A percentile compares a stretch with the other conserved stretches of the same genome.
phyloP scores from a whole-genome alignment of 2,329 filamentous ascomycete species.

The Botrytis squamosa region DNA sequence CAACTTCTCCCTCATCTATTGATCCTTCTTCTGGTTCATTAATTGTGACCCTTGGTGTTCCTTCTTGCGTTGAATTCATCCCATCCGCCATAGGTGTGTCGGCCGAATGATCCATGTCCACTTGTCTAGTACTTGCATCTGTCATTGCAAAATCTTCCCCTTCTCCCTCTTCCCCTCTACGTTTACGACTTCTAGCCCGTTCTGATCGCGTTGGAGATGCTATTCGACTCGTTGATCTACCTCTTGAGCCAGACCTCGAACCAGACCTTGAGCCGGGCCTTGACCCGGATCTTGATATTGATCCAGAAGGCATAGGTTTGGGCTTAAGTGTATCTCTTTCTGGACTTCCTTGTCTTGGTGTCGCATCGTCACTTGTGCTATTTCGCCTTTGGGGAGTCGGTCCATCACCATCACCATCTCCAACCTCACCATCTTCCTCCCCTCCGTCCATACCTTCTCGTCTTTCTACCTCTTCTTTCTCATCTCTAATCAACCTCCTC shows the following conservation, averaged over 20 bases:
- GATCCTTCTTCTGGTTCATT: slow-evolving; percentile 44
- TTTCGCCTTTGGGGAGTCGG: slow-evolving; percentile 51
- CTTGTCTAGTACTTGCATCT: slow-evolving; percentile 48
- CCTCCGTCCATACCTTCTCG: slow-evolving; percentile 71
- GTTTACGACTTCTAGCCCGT: slow-evolving; percentile 18
- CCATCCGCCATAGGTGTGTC: slow-evolving; percentile 36
- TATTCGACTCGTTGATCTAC: slow-evolving; percentile 44
- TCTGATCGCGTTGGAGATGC: slow-evolving; percentile 40
- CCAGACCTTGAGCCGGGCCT: slow-evolving; percentile 40
- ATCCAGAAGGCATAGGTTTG: slow-evolving; percentile 31
- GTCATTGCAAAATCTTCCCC: slow-evolving; percentile 60
- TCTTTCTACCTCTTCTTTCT: slow-evolving; percentile 91
- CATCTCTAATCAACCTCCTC: slow-evolving; percentile 81
- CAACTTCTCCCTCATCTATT: slow-evolving; percentile 41
- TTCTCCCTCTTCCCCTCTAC: slow-evolving; percentile 40
- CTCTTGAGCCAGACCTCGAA: slow-evolving; percentile 42
- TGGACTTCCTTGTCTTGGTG: slow-evolving; percentile 50
- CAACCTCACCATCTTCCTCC: slow-evolving; percentile 60
- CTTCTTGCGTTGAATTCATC: slow-evolving; percentile 32
- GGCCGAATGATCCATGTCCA: slow-evolving; percentile 36
- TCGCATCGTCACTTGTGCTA: slow-evolving; percentile 47
- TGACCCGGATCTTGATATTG: slow-evolving; percentile 39
- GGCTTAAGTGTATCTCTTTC: slow-evolving; percentile 44
- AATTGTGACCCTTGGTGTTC: slow-evolving; percentile 50
- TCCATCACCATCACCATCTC: slow-evolving; percentile 51